A percentile compares a stretch with the other conserved stretches of the same genome.
Evolutionary conservation across 208 protist species (phyloP).

Genomic region (Crithidia fasciculata): DNA sequence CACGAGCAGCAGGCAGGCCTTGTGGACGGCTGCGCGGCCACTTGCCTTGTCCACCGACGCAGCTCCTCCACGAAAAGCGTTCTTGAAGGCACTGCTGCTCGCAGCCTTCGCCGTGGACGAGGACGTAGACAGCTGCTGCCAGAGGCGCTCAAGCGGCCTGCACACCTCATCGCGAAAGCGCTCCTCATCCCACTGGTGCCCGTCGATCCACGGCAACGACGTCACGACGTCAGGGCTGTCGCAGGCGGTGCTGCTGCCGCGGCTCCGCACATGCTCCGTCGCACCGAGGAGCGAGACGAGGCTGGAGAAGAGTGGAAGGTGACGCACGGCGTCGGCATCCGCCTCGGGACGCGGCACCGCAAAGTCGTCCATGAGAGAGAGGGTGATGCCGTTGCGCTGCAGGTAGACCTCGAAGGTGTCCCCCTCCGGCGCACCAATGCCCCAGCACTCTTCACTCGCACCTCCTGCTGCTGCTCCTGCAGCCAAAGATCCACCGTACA

Average conservation of each 20-base stretch:
- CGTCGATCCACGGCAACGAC: slow-evolving; percentile 33
- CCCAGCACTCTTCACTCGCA: neutral
- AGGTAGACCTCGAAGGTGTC: slow-evolving; percentile 36
- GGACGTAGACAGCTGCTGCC: slow-evolving; percentile 16
- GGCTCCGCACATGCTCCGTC: slow-evolving; percentile 14
- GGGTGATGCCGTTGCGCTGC: slow-evolving; percentile 34
- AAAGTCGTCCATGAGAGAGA: slow-evolving; percentile 28
- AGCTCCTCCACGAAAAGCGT: neutral
- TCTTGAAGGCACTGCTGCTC: neutral
- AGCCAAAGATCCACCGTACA: neutral
- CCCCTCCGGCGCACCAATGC: slow-evolving; percentile 1
- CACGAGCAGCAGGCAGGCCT: slow-evolving; percentile 41
- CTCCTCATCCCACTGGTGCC: slow-evolving; percentile 22
- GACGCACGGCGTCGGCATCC: slow-evolving; percentile 17
- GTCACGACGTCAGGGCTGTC: slow-evolving; percentile 6
- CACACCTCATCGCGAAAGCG: slow-evolving; percentile 21
- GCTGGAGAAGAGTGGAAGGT: slow-evolving; percentile 18
- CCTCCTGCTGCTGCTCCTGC: too few relatives aligned
- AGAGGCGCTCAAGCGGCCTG: slow-evolving; percentile 28
- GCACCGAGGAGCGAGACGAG: slow-evolving; percentile 23
- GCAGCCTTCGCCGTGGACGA: neutral
- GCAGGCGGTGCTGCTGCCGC: neutral
- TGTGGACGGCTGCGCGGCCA: slow-evolving; percentile 22
- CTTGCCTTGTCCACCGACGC: neutral
- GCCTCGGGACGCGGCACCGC: slow-evolving; percentile 26